Evolutionary conservation across 1,284 basidiomycete genomes (phyloP), one percentile per base, ranked within the genome.

Genomic region (Rhodotorula sp.): DNA sequence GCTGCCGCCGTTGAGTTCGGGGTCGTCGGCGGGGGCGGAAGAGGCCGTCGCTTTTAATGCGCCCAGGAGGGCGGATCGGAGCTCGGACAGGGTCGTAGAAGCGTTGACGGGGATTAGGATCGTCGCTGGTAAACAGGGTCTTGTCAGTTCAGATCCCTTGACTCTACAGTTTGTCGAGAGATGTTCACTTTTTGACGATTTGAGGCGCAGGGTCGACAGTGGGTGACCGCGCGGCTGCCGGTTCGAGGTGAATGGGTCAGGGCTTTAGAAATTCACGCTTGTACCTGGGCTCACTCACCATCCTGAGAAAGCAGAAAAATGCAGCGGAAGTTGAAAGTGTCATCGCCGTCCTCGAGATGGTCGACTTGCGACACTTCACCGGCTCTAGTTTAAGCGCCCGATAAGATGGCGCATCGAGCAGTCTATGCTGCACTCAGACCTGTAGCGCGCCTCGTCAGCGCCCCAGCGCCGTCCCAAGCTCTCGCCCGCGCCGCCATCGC

Each of bases 151-250:
- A 23, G 5, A 29, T 12, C 18, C 20, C 6, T 5, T 29, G 16
- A 10, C 0, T 51, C n/a, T 31, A 16, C 8, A 60, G 60, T 34
- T 43, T 34, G 54, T 5, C 46, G 54, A 31, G 46, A 6, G 46
- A 26, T n/a, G 23, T 54, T 43, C 47, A 68, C 70, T 71, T 49
- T 69, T 72, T 0, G 67, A 62, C 60, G 62, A 5, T 54, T 72
- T 72, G 67, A 72, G 67, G 43, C 70, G 70, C n/a, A 72, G 61
- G 12, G 56, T 56, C 34, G 67, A 66, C 16, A 72, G 60, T n/a
- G 70, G 70, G 51, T 63, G 57, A 3, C 64, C 49, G 49, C 61
- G 57, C 16, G 67, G 70, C 65, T 68, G 58, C 6, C 14, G 10
- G 39, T 20, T 51, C 21, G 29, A 56, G n/a, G 14, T 18, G 39